Percentiles rank a stretch among this genome's conserved stretches.
These are phyloP conservation scores for Neonectria faginata DNA, from an alignment of 2,329 filamentous ascomycete species.

Conservation along the genomic window DNA sequence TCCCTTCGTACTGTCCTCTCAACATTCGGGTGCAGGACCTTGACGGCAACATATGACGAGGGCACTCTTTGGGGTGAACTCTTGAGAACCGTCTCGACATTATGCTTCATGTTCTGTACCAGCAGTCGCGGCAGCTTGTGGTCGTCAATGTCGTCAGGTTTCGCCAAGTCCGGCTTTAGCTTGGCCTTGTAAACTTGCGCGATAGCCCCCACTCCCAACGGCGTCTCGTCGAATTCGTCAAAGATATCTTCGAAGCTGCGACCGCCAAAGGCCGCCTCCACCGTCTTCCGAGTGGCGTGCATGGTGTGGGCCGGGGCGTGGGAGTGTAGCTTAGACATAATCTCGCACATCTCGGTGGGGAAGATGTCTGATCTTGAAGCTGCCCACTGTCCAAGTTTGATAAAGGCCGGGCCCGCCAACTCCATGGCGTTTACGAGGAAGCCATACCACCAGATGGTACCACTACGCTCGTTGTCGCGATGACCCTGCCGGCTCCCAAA, in stretches of 20 bases:
- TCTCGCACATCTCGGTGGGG: conserved; percentile 87
- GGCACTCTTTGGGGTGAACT: conserved; percentile 86
- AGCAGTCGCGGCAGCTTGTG: conserved; percentile 60
- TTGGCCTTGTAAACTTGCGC: conserved; percentile 98
- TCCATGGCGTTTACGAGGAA: conserved; percentile 93
- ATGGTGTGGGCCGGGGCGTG: conserved; percentile 93
- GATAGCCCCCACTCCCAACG: conserved; percentile 93
- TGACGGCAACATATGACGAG: conserved; percentile 93
- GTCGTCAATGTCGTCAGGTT: conserved; percentile 68
- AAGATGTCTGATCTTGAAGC: conserved; percentile 97
- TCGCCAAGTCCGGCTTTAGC: conserved; percentile 81
- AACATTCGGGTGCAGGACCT: conserved; percentile 92
- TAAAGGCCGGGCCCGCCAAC: conserved; percentile 92
- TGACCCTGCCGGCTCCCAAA: conserved; percentile 73
- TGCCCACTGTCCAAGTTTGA: conserved; percentile 99
- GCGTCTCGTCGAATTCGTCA: conserved; percentile 90
- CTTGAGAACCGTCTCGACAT: conserved; percentile 88
- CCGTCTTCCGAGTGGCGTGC: conserved; percentile 79
- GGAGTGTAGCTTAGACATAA: conserved; percentile 96
- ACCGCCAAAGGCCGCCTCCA: conserved; percentile 84
- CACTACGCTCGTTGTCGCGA: conserved; percentile 79
- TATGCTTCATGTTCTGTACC: conserved; percentile 78
- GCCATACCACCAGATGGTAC: conserved; percentile 94
- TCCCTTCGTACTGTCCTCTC: conserved; percentile 92
- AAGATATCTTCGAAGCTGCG: conserved; percentile 90